A percentile compares a stretch with the other conserved stretches of the same genome.
Conservation (phyloP, 179 eudicot genomes). For the Amaranthus tricolor region DNA sequence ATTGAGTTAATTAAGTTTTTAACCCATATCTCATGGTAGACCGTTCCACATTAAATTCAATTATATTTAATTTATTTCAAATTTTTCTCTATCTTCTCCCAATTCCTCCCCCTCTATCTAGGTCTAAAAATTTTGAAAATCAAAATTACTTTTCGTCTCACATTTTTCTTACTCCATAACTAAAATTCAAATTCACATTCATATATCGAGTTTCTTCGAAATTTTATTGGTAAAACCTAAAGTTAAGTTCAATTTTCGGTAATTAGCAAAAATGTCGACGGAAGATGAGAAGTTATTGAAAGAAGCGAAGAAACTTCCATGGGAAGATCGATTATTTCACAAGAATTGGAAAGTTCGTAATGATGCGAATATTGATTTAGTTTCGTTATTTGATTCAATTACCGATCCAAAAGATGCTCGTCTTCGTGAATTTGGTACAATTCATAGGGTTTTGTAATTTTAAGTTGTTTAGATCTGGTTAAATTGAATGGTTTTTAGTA, state of each 20-base stretch:
- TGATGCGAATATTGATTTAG: slow-evolving; percentile 91
- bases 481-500: neutral
- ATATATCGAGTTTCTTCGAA: slow-evolving; percentile 7
- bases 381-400: slow-evolving; percentile 64
- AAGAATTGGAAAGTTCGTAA: slow-evolving; percentile 97
- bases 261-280: slow-evolving; percentile 29
- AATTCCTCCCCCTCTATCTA: neutral
- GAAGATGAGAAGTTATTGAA: slow-evolving; percentile 96
- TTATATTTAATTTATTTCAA: neutral
- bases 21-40: no score
- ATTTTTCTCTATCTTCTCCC: neutral
- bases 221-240: neutral
- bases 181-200: neutral
- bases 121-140: neutral
- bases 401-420: slow-evolving; percentile 92
- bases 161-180: neutral
- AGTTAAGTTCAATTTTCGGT: neutral
- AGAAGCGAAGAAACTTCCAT: slow-evolving; percentile 96
- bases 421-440: slow-evolving; percentile 85
- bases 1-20: no score
- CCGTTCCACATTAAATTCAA: no score
- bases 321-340: slow-evolving; percentile 93
- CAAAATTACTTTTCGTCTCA: neutral
- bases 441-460: slow-evolving; percentile 23
- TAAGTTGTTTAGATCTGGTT: slow-evolving; percentile 35